Evolutionary conservation across 1,284 basidiomycete genomes (phyloP), one percentile per base, ranked within the genome.

Genomic region (Lentinula novae-zelandiae): DNA sequence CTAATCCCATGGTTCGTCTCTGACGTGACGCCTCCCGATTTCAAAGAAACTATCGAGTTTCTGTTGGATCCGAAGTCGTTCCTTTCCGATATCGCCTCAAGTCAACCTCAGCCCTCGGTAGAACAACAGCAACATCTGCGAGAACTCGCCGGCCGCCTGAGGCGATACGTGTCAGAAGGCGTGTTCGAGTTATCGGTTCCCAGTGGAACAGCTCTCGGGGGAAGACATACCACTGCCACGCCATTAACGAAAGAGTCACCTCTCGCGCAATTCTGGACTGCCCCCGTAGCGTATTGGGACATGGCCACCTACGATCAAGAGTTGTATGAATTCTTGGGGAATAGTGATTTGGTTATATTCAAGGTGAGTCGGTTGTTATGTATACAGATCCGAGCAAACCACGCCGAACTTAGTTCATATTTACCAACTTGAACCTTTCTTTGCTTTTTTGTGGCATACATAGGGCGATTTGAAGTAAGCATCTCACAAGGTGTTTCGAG

Each of bases 1-100:
- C 76, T 90, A 8, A 90, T 96, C 58, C 93, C 94, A 0, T 95
- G 93, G 95, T 98, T 96, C 70, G 95, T 96, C 55, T 94, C 90
- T 12, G 93, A 95, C 71, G 93, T 95, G 20, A 88, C 90, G 1
- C 93, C 93, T 1, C 75, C 78, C 27, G 93, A 95, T 72, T 95
- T 93, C 71, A 70, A 73, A 63, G 78, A 76, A 44, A 80, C 82
- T 1, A 78, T 89, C 51, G 62, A 68, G 0, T 76, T 76, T 3
- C 75, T 90, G 1, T 74, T 82, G 63, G 89, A 92, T 65, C 81
- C 88, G 54, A 69, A 82, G 71, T 73, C 76, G 17, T 69, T 76
- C 34, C 68, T 67, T 34, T 71, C 68, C 10, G 27, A 27, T 27
- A 27, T 27, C 27, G 27, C 27, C 27, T 27, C 13, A 5, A 44